Percentiles rank a stretch among this genome's conserved stretches.
Evolutionary conservation across 1,284 basidiomycete species (phyloP).

Genomic region (Ustilago lituana): DNA sequence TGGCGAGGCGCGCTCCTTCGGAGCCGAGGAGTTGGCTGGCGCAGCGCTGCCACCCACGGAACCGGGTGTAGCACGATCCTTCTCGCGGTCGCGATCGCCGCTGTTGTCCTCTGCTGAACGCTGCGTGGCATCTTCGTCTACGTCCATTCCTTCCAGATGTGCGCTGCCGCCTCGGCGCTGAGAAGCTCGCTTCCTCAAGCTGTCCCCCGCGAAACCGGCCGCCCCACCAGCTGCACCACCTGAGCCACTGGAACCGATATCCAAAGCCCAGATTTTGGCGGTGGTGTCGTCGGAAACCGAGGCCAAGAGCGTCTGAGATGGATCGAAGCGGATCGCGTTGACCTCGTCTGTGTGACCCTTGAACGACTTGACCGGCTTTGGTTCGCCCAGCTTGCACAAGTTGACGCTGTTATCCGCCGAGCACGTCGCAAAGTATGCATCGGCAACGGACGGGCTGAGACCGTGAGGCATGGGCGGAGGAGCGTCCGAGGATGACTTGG

Average conservation of each 20-base stretch:
- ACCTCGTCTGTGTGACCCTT: constrained; percentile 66
- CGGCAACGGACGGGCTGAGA: constrained; percentile 49
- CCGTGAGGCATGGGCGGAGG: constrained; percentile 51
- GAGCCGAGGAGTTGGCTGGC: not conserved
- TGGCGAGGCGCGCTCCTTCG: constrained; percentile 34
- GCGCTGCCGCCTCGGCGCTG: constrained; percentile 53
- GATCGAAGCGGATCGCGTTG: constrained; percentile 65
- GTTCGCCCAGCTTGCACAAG: constrained; percentile 62
- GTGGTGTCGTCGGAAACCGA: constrained; percentile 64
- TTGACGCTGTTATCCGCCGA: constrained; percentile 65
- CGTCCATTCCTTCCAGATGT: constrained; percentile 51
- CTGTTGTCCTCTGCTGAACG: constrained; percentile 27
- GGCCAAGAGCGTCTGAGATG: constrained; percentile 63
- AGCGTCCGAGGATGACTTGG: constrained; percentile 28
- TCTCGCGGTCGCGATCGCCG: constrained; percentile 39
- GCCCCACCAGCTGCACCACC: constrained; percentile 11
- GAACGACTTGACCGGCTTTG: constrained; percentile 61
- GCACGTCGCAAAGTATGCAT: constrained; percentile 64
- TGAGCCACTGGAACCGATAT: constrained; percentile 27
- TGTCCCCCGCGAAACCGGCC: constrained; percentile 22
- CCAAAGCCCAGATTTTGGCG: constrained; percentile 61
- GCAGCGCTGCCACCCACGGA: constrained; percentile 17
- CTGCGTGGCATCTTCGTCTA: constrained; percentile 38
- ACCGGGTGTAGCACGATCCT: constrained; percentile 40
- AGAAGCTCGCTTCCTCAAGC: constrained; percentile 38